phyloP scores from a whole-genome alignment of 768 basidiomycete species.

The Leccinum truebloodii region DNA sequence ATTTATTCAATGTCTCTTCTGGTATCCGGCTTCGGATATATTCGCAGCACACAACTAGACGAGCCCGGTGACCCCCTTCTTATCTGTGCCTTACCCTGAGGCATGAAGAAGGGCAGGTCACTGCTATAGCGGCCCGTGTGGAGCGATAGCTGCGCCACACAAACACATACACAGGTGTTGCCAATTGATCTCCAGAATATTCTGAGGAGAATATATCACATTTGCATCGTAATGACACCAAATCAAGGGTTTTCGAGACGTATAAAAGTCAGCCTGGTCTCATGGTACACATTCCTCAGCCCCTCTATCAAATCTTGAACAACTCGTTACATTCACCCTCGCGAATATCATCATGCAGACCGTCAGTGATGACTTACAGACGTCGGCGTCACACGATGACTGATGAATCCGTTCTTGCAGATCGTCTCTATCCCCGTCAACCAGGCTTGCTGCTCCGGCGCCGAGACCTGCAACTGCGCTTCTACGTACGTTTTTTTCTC shows the following conservation, averaged over 20 bases:
- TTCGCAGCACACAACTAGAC: neutral
- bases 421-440: conserved; percentile 10
- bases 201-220: neutral
- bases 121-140: neutral
- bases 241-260: neutral
- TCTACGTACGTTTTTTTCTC: conserved; percentile 7
- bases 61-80: neutral
- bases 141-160: neutral
- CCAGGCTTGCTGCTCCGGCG: conserved; percentile 21
- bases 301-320: neutral
- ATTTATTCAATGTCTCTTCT: too few species aligned
- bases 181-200: neutral
- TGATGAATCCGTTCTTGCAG: conserved; percentile 1
- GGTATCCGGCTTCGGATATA: neutral
- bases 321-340: conserved; percentile 1
- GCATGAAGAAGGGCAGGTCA: neutral
- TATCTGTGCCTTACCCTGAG: neutral
- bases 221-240: neutral
- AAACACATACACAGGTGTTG: neutral
- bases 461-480: conserved; percentile 14
- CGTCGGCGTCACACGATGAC: neutral
- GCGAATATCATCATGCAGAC: conserved; percentile 19
- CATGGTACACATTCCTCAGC: neutral
- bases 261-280: conserved; percentile 7
- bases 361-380: conserved; percentile 6